phyloP scores from a whole-genome alignment of 140 eudicot species.

The Ambrosia hybrid region DNA sequence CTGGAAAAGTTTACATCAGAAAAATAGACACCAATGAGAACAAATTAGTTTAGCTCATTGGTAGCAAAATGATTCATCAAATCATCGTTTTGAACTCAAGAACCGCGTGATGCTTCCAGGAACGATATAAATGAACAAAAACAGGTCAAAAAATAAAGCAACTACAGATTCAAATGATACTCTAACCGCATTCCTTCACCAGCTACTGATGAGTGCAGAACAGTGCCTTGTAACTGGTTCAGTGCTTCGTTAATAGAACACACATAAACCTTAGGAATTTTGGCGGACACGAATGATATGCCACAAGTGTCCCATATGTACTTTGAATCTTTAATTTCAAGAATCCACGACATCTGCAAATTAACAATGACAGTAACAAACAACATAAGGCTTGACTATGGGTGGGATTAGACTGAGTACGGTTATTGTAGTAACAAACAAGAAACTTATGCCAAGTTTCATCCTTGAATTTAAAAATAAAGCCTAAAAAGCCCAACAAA shows the following conservation, averaged over 20 bases:
- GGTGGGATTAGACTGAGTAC: too few species aligned
- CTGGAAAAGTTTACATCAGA: too few species aligned
- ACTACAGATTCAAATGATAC: slow-evolving; percentile 66
- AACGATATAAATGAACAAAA: neutral
- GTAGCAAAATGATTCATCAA: neutral
- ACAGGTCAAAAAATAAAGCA: neutral
- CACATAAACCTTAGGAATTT: slow-evolving; percentile 21
- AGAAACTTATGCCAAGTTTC: neutral
- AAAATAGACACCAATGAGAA: too few species aligned
- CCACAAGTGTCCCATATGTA: slow-evolving; percentile 91
- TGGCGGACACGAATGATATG: slow-evolving; percentile 34
- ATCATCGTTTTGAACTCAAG: neutral
- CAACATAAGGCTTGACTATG: neutral
- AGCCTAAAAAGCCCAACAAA: neutral
- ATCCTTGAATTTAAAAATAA: neutral
- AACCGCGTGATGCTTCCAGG: neutral
- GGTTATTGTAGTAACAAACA: too few species aligned
- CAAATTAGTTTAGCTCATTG: neutral
- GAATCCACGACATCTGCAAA: slow-evolving; percentile 77
- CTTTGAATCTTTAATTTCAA: slow-evolving; percentile 87
- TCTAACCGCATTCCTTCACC: slow-evolving; percentile 95
- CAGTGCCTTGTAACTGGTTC: slow-evolving; percentile 73
- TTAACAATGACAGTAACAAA: neutral
- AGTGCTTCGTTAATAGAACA: slow-evolving; percentile 76
- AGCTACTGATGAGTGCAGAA: slow-evolving; percentile 65